A percentile compares a stretch with the other conserved stretches of the same genome.
Evolutionary conservation across 345 rosid genomes (phyloP).

Genomic region (Aegle marmelos): DNA sequence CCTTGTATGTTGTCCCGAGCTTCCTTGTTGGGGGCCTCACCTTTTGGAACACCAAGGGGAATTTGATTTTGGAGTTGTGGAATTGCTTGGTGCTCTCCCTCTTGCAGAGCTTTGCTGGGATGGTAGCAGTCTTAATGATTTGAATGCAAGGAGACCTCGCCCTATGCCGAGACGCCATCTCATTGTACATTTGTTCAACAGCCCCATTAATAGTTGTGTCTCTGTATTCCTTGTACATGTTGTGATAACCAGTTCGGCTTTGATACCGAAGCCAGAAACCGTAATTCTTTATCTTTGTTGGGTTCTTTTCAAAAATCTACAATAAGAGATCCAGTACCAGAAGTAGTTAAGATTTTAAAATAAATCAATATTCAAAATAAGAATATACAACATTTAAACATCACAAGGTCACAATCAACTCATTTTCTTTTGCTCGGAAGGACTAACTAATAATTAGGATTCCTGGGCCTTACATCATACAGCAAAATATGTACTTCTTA

Average conservation of each 20-base stretch:
- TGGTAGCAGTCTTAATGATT: constrained; percentile 63
- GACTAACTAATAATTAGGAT: background rate
- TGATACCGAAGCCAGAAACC: constrained; percentile 72
- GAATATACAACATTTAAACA: background rate
- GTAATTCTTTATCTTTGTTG: constrained; percentile 53
- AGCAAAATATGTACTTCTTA: background rate
- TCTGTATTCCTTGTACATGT: constrained; percentile 64
- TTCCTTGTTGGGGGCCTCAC: constrained; percentile 69
- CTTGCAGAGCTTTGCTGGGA: constrained; percentile 64
- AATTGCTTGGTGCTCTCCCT: constrained; percentile 67
- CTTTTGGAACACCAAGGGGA: constrained; percentile 62
- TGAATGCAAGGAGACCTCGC: constrained; percentile 72
- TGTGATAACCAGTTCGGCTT: constrained; percentile 64
- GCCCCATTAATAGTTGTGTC: constrained; percentile 68
- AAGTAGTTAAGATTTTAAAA: background rate
- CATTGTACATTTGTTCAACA: constrained; percentile 66
- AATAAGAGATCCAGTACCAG: background rate
- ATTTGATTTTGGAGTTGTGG: constrained; percentile 65
- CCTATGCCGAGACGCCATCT: constrained; percentile 71
- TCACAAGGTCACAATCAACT: background rate
- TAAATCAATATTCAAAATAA: background rate
- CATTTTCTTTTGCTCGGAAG: background rate
- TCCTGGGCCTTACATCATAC: background rate
- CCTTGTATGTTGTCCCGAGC: constrained; percentile 71
- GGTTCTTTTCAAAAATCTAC: constrained; percentile 65